Base-by-base conservation (phyloP, 768 basidiomycete genomes). In the Serendipita sp. region DNA sequence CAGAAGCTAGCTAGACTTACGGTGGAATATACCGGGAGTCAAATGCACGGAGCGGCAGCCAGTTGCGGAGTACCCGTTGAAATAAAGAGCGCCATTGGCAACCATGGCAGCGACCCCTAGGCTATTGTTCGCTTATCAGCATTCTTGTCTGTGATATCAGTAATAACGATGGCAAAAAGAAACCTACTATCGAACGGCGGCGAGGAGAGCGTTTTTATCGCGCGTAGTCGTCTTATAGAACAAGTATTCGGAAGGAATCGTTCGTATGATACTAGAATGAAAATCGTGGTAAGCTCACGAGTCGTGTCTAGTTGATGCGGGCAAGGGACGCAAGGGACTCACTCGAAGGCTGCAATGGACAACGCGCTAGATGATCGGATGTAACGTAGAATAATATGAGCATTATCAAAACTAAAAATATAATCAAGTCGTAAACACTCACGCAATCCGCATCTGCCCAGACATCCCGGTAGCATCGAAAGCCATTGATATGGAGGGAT, bases 371-470 rank as follows among this genome's bases (percentile, higher is more conserved):
- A 28, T 16, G 32, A 10, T 8, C 24, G 35, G 48, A 51, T 24
- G 3, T 8, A 38, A 32, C 7, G n/a, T 18, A 51, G 48, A 51
- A 16, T 18, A 18, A 32, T 51, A 51, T 18, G 11, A 53, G 32
- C 48, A 32, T 32, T 7, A 18, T 53, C 48, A 7, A 53, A 53
- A 53, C 18, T 2, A 32, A 16, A 18, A 53, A n/a, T 7, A 7
- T 18, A 8, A 3, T 11, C 16, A 5, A 30, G 3, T 32, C 4
- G 28, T 28, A 60, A 8, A 10, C 16, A 60, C 56, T 16, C 35
- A 60, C 56, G 56, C 56, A 24, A 60, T 60, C 35, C 56, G 56
- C 35, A 60, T 24, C 35, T 60, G 56, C 8, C 56, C 56, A 28
- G 56, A 24, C 16, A 37, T 37, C 24, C 24, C 16, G 35, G 56